Percentiles rank a stretch among this genome's conserved stretches.
phyloP scores from a whole-genome alignment of 176 grass and related monocot genomes.

The Oryza glaberrima region DNA sequence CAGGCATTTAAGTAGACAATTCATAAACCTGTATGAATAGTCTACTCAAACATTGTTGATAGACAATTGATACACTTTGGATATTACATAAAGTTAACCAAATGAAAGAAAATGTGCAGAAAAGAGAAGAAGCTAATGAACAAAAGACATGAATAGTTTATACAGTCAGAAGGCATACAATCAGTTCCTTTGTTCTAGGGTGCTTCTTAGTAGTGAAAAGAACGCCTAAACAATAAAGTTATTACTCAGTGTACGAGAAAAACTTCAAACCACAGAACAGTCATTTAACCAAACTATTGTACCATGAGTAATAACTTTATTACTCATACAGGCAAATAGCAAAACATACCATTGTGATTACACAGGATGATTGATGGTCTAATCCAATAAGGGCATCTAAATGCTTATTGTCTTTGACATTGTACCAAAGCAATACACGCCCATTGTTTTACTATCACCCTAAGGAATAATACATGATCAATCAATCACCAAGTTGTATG shows the following conservation, averaged over 20 bases:
- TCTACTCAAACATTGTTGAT: constrained; percentile 1
- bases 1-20: constrained; percentile 10
- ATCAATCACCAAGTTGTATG: background rate
- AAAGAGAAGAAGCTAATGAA: constrained; percentile 26
- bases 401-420: background rate
- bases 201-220: constrained; percentile 97
- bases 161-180: constrained; percentile 54
- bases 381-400: constrained; percentile 96
- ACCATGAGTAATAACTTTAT: constrained; percentile 12
- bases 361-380: constrained; percentile 88
- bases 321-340: constrained; percentile 8
- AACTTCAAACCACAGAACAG: constrained; percentile 20
- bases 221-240: constrained; percentile 60
- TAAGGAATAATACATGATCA: constrained; percentile 21
- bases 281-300: constrained; percentile 1
- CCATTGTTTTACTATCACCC: constrained; percentile 4
- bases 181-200: constrained; percentile 95
- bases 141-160: constrained; percentile 32
- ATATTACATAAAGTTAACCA: background rate
- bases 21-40: background rate
- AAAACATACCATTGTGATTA: constrained; percentile 77
- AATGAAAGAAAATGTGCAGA: constrained; percentile 3
- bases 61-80: constrained; percentile 7
- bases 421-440: constrained; percentile 20
- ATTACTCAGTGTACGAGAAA: constrained; percentile 33